Percentiles rank a stretch among this genome's conserved stretches.
Conservation (phyloP, 768 basidiomycete genomes). For the Macrocybe gigantea region DNA sequence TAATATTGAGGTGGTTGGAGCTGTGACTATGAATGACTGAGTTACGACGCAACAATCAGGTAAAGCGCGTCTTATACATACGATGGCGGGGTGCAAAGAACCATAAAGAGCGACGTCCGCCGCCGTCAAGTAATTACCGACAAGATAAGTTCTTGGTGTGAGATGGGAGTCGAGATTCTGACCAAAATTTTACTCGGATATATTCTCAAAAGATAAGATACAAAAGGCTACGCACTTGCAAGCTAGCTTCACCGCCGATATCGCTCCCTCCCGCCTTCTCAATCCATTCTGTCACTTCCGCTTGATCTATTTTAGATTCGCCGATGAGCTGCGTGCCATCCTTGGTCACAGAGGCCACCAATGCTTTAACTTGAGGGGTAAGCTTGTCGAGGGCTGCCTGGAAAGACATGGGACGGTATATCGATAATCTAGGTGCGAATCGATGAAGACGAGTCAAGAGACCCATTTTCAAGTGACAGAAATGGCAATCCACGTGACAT, state of each 20-base stretch:
- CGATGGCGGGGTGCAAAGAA: conserved; percentile 77
- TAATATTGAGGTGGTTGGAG: conserved; percentile 71
- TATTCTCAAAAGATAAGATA: background rate
- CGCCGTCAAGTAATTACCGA: conserved; percentile 77
- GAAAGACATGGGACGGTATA: conserved; percentile 45
- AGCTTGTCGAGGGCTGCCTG: conserved; percentile 44
- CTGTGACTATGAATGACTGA: conserved; percentile 46
- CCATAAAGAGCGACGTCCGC: conserved; percentile 92
- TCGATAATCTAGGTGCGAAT: conserved; percentile 29
- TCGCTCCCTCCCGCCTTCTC: conserved; percentile 51
- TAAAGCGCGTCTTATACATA: conserved; percentile 31
- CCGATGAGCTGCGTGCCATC: conserved; percentile 42
- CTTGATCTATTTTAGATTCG: conserved; percentile 52
- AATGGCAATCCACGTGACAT: conserved; percentile 5
- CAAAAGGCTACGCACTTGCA: conserved; percentile 37
- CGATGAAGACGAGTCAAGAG: conserved; percentile 34
- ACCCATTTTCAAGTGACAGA: conserved; percentile 10
- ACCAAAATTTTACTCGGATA: background rate
- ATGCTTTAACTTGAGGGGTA: conserved; percentile 42
- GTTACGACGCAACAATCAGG: background rate
- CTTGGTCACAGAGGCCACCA: conserved; percentile 44
- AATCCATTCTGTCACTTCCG: conserved; percentile 66
- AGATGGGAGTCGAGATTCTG: conserved; percentile 73
- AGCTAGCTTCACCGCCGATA: conserved; percentile 35
- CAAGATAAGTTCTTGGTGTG: conserved; percentile 76